Evolutionary conservation across 2,329 filamentous ascomycete genomes (phyloP).

Genomic region (Cordyceps cicadae): DNA sequence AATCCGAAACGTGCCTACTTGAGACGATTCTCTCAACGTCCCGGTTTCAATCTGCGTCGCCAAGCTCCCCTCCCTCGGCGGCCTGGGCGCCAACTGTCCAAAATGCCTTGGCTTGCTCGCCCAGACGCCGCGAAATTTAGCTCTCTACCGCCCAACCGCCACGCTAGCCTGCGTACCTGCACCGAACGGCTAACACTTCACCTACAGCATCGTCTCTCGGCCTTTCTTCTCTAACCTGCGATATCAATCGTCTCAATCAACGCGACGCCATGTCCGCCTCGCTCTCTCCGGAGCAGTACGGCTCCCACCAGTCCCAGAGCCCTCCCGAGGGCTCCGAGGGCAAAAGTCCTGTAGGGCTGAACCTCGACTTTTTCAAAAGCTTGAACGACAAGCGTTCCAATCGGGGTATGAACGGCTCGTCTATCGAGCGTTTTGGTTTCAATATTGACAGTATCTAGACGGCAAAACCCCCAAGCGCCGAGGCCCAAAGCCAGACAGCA

Average conservation of each 20-base stretch:
- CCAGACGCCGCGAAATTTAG: not conserved
- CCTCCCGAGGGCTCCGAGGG: conserved; percentile 20
- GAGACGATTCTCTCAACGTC: not conserved
- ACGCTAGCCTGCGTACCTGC: not conserved
- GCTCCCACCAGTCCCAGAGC: conserved; percentile 19
- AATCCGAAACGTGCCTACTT: conserved; percentile 8
- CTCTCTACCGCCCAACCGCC: not conserved
- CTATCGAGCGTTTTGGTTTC: not conserved
- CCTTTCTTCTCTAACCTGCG: not conserved
- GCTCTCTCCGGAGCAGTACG: conserved; percentile 33
- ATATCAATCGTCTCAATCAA: not conserved
- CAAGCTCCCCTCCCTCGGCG: not conserved
- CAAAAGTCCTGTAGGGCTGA: conserved; percentile 36
- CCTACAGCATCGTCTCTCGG: not conserved
- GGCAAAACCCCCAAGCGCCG: conserved; percentile 80
- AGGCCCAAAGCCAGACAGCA: conserved; percentile 93
- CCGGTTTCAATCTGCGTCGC: conserved; percentile 9
- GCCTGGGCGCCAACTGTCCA: not conserved
- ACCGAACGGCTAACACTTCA: not conserved
- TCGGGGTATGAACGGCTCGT: conserved; percentile 46
- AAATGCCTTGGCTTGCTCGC: not conserved
- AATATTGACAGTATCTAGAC: conserved; percentile 41
- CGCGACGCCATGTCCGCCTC: conserved; percentile 23
- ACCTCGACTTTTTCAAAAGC: conserved; percentile 56
- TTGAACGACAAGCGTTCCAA: conserved; percentile 67